These are phyloP conservation scores for Tricholoma hemisulphureum DNA, from an alignment of 768 basidiomycete species.

Conservation along the genomic window DNA sequence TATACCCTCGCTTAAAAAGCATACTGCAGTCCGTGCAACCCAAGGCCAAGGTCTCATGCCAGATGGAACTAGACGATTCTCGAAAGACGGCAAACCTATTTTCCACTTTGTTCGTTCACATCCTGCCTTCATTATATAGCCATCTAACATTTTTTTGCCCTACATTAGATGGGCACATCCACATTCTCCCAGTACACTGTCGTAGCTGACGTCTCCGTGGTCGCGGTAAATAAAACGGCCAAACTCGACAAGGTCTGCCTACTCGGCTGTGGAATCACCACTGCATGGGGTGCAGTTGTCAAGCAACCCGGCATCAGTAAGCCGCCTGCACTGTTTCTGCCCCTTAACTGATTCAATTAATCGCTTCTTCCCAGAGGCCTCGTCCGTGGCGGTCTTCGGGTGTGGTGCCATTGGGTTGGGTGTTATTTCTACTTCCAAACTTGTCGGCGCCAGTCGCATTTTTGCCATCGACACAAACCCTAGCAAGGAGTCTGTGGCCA, in stretches of 20 bases:
- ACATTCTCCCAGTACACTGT: slow-evolving; percentile 99
- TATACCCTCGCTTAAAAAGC: background rate
- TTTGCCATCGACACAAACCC: slow-evolving; percentile 93
- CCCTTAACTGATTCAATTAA: slow-evolving; percentile 3
- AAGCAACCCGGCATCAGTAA: slow-evolving; percentile 86
- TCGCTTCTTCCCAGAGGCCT: slow-evolving; percentile 53
- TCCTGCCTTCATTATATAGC: background rate
- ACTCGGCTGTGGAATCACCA: slow-evolving; percentile 94
- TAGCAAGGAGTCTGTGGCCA: slow-evolving; percentile 82
- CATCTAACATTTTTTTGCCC: background rate
- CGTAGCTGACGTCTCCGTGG: slow-evolving; percentile 95
- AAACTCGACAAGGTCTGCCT: slow-evolving; percentile 97
- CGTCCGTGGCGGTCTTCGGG: slow-evolving; percentile 92
- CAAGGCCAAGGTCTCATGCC: slow-evolving; percentile 97
- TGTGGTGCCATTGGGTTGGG: slow-evolving; percentile 96
- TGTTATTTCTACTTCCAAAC: slow-evolving; percentile 75
- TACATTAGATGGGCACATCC: slow-evolving; percentile 89
- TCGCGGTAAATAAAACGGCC: slow-evolving; percentile 80
- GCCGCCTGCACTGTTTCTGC: slow-evolving; percentile 24
- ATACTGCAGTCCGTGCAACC: slow-evolving; percentile 72
- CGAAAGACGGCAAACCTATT: slow-evolving; percentile 80
- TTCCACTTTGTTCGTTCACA: slow-evolving; percentile 78
- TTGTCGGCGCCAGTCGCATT: slow-evolving; percentile 81
- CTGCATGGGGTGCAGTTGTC: slow-evolving; percentile 95
- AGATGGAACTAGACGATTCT: slow-evolving; percentile 85